Evolutionary conservation across 148 eudicot species (phyloP).

Genomic region (Heliosperma pusillum): DNA sequence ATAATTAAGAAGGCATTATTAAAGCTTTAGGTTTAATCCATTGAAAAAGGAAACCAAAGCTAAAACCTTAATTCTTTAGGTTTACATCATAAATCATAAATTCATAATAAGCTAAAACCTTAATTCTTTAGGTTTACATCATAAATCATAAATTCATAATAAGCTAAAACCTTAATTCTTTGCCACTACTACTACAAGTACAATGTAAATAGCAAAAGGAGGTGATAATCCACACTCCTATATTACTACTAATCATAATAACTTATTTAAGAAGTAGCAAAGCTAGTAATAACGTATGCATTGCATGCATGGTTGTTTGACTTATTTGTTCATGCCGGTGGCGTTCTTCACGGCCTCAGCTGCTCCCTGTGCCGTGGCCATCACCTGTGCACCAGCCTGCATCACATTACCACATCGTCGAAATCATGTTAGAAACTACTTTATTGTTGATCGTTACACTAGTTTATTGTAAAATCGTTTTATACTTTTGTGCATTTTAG

Average conservation of each 20-base stretch:
- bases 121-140: background rate
- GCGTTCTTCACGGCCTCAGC: conserved; percentile 13
- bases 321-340: conserved; percentile 11
- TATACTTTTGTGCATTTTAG: too few species aligned
- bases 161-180: conserved; percentile 21
- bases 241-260: too few species aligned
- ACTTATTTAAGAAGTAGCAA: background rate
- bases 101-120: too few species aligned
- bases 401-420: background rate
- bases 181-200: background rate
- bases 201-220: background rate
- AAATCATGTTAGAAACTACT: background rate
- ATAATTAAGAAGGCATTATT: too few species aligned
- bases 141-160: conserved; percentile 19
- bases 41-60: too few species aligned
- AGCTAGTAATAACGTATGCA: background rate
- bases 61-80: too few species aligned
- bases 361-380: background rate
- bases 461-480: background rate
- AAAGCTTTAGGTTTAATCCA: too few species aligned
- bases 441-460: background rate
- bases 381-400: conserved; percentile 5
- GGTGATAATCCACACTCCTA: background rate
- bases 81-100: too few species aligned
- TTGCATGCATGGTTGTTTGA: background rate